These are phyloP conservation scores for Monilinia polystroma DNA, from an alignment of 2,329 filamentous ascomycete species.

Conservation along the genomic window DNA sequence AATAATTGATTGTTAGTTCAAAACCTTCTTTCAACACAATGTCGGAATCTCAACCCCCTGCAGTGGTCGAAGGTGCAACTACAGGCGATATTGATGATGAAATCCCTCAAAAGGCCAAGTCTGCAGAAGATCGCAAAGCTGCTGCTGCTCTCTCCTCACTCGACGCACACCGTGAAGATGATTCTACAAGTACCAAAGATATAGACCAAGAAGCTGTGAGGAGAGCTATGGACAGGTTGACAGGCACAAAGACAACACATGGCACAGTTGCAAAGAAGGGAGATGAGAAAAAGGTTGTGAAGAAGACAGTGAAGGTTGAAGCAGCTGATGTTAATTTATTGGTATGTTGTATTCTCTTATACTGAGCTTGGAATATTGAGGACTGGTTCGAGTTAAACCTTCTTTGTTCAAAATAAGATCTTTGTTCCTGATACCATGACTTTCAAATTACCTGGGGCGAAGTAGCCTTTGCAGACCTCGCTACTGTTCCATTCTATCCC, in stretches of 20 bases:
- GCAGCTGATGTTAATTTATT: constrained; percentile 67
- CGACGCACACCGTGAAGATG: constrained; percentile 52
- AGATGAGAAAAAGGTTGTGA: constrained; percentile 52
- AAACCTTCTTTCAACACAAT: constrained; percentile 43
- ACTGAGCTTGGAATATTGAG: neutral
- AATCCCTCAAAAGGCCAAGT: constrained; percentile 53
- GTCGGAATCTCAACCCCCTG: constrained; percentile 61
- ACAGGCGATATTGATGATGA: constrained; percentile 60
- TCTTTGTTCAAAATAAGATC: neutral
- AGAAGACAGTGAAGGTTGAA: constrained; percentile 69
- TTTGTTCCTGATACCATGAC: constrained; percentile 3
- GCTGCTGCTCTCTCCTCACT: constrained; percentile 71
- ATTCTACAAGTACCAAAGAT: constrained; percentile 48
- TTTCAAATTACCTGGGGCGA: neutral
- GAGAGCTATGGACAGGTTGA: constrained; percentile 68
- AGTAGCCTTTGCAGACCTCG: neutral
- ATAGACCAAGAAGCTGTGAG: constrained; percentile 68
- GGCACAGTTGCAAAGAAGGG: constrained; percentile 43
- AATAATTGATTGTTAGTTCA: no score
- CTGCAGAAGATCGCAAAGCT: constrained; percentile 75
- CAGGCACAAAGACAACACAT: constrained; percentile 40
- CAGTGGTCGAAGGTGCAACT: constrained; percentile 59
- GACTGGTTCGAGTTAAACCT: constrained; percentile 8
- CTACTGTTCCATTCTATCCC: neutral
- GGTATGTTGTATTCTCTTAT: constrained; percentile 48